phyloP scores from a whole-genome alignment of 352 stramenopile species.

The Pythium brachiatum region DNA sequence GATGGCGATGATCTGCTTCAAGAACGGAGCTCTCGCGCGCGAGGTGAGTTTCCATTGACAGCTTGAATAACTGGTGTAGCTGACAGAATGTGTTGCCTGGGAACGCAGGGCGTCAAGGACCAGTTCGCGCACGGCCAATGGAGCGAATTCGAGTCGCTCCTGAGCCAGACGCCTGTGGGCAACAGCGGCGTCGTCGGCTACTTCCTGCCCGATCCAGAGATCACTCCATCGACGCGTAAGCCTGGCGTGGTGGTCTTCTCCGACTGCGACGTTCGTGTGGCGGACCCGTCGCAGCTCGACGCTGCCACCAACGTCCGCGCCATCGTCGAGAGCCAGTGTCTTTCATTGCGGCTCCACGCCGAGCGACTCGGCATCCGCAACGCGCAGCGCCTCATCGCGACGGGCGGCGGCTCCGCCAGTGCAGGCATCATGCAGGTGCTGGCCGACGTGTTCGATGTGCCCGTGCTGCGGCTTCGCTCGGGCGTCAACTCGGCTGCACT shows the following conservation, averaged over 20 bases:
- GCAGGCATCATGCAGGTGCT: conserved; percentile 54
- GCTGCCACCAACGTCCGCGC: conserved; percentile 39
- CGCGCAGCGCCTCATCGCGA: conserved; percentile 54
- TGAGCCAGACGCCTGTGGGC: conserved; percentile 35
- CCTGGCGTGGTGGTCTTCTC: conserved; percentile 50
- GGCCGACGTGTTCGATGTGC: conserved; percentile 28
- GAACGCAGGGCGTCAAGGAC: conserved; percentile 41
- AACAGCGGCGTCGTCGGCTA: conserved; percentile 54
- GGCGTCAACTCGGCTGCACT: conserved; percentile 27
- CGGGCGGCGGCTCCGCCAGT: conserved; percentile 60
- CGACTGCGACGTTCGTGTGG: conserved; percentile 19
- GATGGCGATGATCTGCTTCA: conserved; percentile 88
- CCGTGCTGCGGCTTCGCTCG: conserved; percentile 16
- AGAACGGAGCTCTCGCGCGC: conserved; percentile 77
- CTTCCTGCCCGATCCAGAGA: conserved; percentile 66
- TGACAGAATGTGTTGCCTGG: no score
- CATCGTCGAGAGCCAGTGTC: conserved; percentile 64
- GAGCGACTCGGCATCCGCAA: conserved; percentile 52
- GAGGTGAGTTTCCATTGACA: conserved; percentile 27
- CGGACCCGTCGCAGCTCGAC: conserved; percentile 12
- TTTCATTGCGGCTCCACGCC: conserved; percentile 54
- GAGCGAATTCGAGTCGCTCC: conserved; percentile 52
- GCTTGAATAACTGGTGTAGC: no score
- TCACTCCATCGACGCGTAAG: conserved; percentile 49
- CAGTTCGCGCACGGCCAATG: conserved; percentile 38